A percentile compares a stretch with the other conserved stretches of the same genome.
Evolutionary conservation across 495 filamentous ascomycete species (phyloP).

Genomic region (Pyronema omphalodes): DNA sequence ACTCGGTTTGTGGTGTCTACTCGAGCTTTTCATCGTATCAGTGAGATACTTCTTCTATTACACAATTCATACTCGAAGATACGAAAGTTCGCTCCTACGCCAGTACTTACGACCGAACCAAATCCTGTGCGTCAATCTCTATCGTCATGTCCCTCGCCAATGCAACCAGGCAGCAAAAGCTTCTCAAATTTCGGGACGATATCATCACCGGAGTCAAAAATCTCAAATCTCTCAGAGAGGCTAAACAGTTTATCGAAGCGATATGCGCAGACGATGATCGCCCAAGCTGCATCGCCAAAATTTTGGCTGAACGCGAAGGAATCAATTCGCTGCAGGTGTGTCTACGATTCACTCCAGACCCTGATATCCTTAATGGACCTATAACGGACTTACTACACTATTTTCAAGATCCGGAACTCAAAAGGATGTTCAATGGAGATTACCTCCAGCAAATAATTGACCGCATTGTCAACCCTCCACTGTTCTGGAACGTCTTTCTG

Average conservation of each 20-base stretch:
- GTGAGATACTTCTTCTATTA: no score
- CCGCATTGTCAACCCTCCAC: constrained; percentile 37
- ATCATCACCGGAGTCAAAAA: background rate
- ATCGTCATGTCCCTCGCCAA: no score
- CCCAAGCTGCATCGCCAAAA: constrained; percentile 34
- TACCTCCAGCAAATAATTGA: constrained; percentile 37
- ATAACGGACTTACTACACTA: constrained; percentile 26
- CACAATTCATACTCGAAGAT: no score
- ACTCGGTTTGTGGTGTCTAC: no score
- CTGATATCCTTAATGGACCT: constrained; percentile 33
- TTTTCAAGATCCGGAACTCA: constrained; percentile 31
- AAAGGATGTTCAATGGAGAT: constrained; percentile 35
- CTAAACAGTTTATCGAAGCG: constrained; percentile 38
- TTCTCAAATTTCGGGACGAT: background rate
- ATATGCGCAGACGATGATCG: constrained; percentile 33
- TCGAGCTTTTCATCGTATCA: no score
- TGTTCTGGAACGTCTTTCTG: constrained; percentile 42
- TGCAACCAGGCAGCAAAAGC: background rate
- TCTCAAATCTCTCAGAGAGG: background rate
- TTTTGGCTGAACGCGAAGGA: constrained; percentile 34
- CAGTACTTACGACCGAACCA: no score
- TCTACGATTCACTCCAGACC: constrained; percentile 33
- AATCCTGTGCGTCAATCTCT: no score
- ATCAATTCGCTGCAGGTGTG: constrained; percentile 31
- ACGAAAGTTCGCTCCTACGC: no score